A percentile compares a stretch with the other conserved stretches of the same genome.
phyloP scores from a whole-genome alignment of 768 basidiomycete species.

The Mycena epipterygia region DNA sequence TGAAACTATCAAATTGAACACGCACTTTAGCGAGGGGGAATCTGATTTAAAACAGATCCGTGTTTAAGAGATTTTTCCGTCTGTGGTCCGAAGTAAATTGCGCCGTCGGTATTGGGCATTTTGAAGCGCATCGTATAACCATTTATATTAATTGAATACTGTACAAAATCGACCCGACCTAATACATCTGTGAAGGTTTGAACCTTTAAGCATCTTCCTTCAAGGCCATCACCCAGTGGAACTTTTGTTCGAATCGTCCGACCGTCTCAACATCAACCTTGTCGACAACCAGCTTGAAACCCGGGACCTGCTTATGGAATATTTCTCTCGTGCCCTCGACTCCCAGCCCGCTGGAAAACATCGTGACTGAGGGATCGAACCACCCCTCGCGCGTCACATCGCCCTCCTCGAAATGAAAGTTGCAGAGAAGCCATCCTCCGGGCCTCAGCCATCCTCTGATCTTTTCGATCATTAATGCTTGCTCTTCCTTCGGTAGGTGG shows the following conservation, averaged over 20 bases:
- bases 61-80: too few species aligned
- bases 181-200: too few species aligned
- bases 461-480: conserved; percentile 41
- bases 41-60: too few species aligned
- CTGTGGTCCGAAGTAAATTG: too few species aligned
- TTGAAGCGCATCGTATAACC: too few species aligned
- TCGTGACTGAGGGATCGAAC: conserved; percentile 41
- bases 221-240: conserved; percentile 44
- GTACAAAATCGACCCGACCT: too few species aligned
- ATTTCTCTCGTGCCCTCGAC: conserved; percentile 43
- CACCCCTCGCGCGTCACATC: conserved; percentile 40
- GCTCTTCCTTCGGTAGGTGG: conserved; percentile 45
- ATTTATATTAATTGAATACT: too few species aligned
- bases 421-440: conserved; percentile 42
- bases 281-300: conserved; percentile 38
- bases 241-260: conserved; percentile 39
- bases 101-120: too few species aligned
- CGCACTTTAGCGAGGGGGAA: too few species aligned
- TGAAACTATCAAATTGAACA: too few species aligned
- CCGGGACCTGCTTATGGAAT: conserved; percentile 29
- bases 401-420: conserved; percentile 36
- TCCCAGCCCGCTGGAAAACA: conserved; percentile 43
- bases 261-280: conserved; percentile 40
- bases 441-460: conserved; percentile 45
- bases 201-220: conserved; percentile 29